phyloP scores from a whole-genome alignment of 2,329 filamentous ascomycete genomes.

The Thermomyces lanuginosus region DNA sequence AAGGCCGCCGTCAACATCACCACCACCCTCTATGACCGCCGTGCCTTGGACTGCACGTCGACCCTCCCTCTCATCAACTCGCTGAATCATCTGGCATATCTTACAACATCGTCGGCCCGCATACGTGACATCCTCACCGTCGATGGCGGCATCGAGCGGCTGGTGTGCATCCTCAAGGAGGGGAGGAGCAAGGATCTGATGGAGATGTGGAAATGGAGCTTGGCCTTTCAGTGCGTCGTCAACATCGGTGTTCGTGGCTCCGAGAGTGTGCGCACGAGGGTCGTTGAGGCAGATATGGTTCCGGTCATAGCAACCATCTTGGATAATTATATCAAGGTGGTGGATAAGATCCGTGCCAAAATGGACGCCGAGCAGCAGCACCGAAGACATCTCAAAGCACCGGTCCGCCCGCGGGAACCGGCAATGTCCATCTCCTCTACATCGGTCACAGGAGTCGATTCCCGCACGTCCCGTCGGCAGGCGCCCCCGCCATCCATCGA shows the following conservation, averaged over 20 bases:
- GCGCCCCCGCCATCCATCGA: constrained; percentile 73
- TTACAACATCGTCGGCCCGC: constrained; percentile 91
- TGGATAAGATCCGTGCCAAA: constrained; percentile 79
- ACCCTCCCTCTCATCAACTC: constrained; percentile 97
- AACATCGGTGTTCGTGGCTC: constrained; percentile 96
- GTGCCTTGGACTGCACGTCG: constrained; percentile 94
- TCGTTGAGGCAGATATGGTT: constrained; percentile 98
- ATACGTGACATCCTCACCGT: constrained; percentile 96
- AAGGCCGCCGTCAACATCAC: constrained; percentile 99
- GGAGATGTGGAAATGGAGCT: constrained; percentile 99
- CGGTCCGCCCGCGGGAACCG: constrained; percentile 12
- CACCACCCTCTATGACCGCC: constrained; percentile 90
- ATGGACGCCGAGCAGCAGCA: constrained; percentile 60
- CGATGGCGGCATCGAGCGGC: constrained; percentile 90
- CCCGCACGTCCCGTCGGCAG: constrained; percentile 54
- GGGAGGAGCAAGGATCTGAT: constrained; percentile 95
- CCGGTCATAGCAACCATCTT: constrained; percentile 96
- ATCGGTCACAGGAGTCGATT: constrained; percentile 33
- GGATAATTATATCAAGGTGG: constrained; percentile 93
- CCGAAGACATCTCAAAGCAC: constrained; percentile 16
- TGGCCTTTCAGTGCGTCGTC: constrained; percentile 96
- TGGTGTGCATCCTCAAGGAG: constrained; percentile 96
- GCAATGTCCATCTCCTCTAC: constrained; percentile 5
- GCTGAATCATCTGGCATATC: constrained; percentile 93
- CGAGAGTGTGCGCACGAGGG: constrained; percentile 79